These are phyloP conservation scores for Hericium erinaceus DNA, from an alignment of 768 basidiomycete species.

Conservation along the genomic window DNA sequence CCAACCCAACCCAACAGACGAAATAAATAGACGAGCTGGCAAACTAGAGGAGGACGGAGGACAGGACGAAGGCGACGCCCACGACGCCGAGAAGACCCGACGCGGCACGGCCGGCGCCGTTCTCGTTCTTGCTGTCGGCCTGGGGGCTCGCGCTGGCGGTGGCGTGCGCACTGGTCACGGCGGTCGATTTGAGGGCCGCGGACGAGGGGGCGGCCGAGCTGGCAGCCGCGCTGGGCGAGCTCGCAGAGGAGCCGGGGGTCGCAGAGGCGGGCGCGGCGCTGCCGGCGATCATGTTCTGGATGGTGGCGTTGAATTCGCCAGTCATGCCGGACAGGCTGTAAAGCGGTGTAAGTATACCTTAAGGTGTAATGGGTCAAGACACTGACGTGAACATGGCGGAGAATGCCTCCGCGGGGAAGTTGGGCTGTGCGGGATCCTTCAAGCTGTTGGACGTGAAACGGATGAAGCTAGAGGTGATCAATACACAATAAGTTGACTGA, in stretches of 20 bases:
- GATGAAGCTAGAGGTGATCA: constrained; percentile 49
- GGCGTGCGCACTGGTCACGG: constrained; percentile 5
- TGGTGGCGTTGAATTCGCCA: constrained; percentile 50
- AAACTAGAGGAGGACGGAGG: constrained; percentile 9
- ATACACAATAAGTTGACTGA: not conserved
- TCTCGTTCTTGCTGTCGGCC: constrained; percentile 1
- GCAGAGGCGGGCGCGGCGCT: constrained; percentile 29
- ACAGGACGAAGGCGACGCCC: constrained; percentile 8
- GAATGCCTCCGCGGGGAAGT: constrained; percentile 61
- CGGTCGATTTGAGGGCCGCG: not conserved
- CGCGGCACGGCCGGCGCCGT: constrained; percentile 11
- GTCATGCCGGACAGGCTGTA: constrained; percentile 59
- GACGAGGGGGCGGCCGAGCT: constrained; percentile 15
- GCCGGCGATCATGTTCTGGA: constrained; percentile 52
- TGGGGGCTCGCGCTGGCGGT: constrained; percentile 1
- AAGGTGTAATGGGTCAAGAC: not conserved
- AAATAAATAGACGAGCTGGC: constrained; percentile 4
- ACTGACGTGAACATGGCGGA: constrained; percentile 71
- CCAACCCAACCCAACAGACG: constrained; percentile 1
- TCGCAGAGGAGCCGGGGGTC: constrained; percentile 37
- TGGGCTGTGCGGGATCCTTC: constrained; percentile 42
- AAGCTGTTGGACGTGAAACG: constrained; percentile 53
- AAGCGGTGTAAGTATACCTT: not conserved
- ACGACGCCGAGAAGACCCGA: constrained; percentile 14
- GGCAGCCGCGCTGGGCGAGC: constrained; percentile 21